These are phyloP conservation scores for Kockovaella imperatae DNA, from an alignment of 768 basidiomycete genomes.

Conservation along the genomic window DNA sequence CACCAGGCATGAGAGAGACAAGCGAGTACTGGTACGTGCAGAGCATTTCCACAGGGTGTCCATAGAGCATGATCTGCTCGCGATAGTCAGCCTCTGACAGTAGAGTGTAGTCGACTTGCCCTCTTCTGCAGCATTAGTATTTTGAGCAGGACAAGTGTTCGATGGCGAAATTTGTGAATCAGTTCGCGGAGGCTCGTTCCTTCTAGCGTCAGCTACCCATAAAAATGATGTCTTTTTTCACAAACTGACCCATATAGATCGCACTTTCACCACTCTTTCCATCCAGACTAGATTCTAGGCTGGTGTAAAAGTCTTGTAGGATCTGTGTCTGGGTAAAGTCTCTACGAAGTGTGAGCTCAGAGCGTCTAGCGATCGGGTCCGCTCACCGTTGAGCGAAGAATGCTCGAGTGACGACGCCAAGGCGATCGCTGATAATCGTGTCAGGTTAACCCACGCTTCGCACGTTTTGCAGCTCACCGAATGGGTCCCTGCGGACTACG, in stretches of 20 bases:
- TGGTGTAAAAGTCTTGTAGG: slow-evolving; percentile 74
- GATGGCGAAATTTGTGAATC: slow-evolving; percentile 85
- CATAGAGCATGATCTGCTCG: slow-evolving; percentile 83
- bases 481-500: slow-evolving; percentile 65
- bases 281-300: slow-evolving; percentile 66
- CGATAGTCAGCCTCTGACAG: not conserved
- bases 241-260: slow-evolving; percentile 78
- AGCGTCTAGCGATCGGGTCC: not conserved
- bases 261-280: slow-evolving; percentile 82
- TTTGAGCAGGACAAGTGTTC: slow-evolving; percentile 86
- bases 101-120: slow-evolving; percentile 48
- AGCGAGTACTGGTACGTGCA: slow-evolving; percentile 98
- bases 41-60: slow-evolving; percentile 88
- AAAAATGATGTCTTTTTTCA: too few relatives aligned
- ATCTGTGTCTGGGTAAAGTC: slow-evolving; percentile 84
- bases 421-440: slow-evolving; percentile 65
- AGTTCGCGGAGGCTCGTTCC: slow-evolving; percentile 66
- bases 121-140: slow-evolving; percentile 87
- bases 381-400: slow-evolving; percentile 71
- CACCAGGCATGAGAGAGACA: slow-evolving; percentile 85
- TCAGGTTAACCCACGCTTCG: not conserved
- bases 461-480: slow-evolving; percentile 50
- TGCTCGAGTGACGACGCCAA: slow-evolving; percentile 87
- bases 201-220: slow-evolving; percentile 52
- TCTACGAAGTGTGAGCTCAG: slow-evolving; percentile 45